phyloP scores from a whole-genome alignment of 75 land plant genomes.

The Pinus tabuliformis region DNA sequence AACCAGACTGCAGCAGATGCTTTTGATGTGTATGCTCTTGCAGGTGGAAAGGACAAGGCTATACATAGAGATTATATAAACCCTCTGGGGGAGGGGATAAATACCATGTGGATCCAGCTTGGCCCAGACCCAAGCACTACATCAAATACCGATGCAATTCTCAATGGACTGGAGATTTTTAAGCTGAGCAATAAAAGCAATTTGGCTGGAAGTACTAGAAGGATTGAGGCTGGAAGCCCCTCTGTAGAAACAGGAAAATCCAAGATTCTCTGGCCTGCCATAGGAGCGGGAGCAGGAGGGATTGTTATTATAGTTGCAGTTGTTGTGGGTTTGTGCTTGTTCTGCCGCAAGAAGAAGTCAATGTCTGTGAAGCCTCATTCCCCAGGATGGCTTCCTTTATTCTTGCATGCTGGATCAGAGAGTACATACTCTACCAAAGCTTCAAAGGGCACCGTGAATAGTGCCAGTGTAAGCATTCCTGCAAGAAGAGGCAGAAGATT shows the following conservation, averaged over 20 bases:
- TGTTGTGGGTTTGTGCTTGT: slow-evolving; percentile 14
- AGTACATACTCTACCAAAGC: slow-evolving; percentile 9
- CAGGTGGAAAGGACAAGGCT: slow-evolving; percentile 45
- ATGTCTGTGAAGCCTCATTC: slow-evolving; percentile 19
- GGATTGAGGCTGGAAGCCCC: background rate
- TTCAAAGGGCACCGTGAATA: slow-evolving; percentile 5
- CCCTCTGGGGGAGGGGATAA: slow-evolving; percentile 12
- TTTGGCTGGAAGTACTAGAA: slow-evolving; percentile 35
- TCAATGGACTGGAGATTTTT: slow-evolving; percentile 80
- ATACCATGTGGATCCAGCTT: slow-evolving; percentile 65
- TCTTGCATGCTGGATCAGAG: slow-evolving; percentile 21
- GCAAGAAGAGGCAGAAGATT: slow-evolving; percentile 42
- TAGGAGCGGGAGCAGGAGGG: slow-evolving; percentile 42
- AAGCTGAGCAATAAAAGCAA: slow-evolving; percentile 70
- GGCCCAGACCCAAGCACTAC: slow-evolving; percentile 55
- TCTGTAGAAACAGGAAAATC: background rate
- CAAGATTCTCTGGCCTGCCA: slow-evolving; percentile 17
- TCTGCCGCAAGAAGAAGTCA: slow-evolving; percentile 10
- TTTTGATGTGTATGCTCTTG: slow-evolving; percentile 47
- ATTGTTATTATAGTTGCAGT: slow-evolving; percentile 18
- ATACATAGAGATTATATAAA: slow-evolving; percentile 54
- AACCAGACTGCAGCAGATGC: slow-evolving; percentile 48
- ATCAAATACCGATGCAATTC: slow-evolving; percentile 48
- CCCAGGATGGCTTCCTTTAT: slow-evolving; percentile 52
- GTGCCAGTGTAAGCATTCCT: background rate